Percentiles rank a stretch among this genome's conserved stretches.
Evolutionary conservation across 192 early-diverging fungal genomes (phyloP).

Genomic region (Backusella parvicylindrica): DNA sequence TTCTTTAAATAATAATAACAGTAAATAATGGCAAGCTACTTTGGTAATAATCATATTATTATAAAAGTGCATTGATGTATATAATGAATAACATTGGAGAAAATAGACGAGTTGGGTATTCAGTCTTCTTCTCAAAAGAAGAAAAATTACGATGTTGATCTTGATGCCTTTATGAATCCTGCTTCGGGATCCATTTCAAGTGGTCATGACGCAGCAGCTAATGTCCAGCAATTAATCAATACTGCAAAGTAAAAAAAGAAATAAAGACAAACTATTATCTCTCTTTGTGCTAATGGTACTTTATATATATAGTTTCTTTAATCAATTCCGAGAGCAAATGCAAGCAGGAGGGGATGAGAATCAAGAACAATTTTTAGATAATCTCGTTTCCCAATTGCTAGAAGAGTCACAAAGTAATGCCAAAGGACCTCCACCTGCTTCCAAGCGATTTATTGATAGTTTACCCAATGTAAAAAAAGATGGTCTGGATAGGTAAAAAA

Average conservation of each 20-base stretch:
- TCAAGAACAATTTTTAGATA: constrained; percentile 36
- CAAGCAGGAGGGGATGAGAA: constrained; percentile 22
- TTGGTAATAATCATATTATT: constrained; percentile 22
- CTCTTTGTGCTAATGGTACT: neutral
- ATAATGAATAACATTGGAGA: too few relatives aligned
- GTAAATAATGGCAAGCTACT: constrained; percentile 38
- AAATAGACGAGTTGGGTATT: constrained; percentile 6
- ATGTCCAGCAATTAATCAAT: constrained; percentile 12
- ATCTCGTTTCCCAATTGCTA: constrained; percentile 36
- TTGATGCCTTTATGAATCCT: constrained; percentile 30
- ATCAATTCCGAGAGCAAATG: constrained; percentile 27
- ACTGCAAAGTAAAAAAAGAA: constrained; percentile 26
- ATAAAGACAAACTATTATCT: too few relatives aligned
- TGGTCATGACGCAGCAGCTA: neutral
- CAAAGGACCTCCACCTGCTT: constrained; percentile 41
- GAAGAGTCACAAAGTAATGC: constrained; percentile 36
- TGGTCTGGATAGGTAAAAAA: constrained; percentile 15
- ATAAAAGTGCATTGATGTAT: too few relatives aligned
- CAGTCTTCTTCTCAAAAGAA: neutral
- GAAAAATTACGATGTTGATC: constrained; percentile 22
- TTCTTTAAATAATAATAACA: neutral
- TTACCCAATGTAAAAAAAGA: constrained; percentile 21
- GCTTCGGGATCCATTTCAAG: neutral
- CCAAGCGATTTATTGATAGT: constrained; percentile 30
- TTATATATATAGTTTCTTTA: constrained; percentile 16